Conservation (phyloP, 768 basidiomycete genomes). For the Auriscalpium vulgare region DNA sequence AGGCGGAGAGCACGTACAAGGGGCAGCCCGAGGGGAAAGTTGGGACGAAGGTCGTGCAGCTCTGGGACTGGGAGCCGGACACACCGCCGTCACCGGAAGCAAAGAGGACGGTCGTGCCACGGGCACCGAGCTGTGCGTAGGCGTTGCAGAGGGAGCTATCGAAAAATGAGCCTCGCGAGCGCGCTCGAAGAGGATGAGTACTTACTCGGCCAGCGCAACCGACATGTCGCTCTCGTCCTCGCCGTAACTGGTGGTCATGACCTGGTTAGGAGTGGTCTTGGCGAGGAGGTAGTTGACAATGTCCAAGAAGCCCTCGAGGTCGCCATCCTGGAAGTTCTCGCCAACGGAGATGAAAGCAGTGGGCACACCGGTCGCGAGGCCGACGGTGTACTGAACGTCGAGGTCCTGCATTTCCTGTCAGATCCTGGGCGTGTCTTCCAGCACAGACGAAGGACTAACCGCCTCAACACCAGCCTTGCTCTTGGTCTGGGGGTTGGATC, state of each 20-base stretch:
- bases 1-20: slow-evolving; percentile 17
- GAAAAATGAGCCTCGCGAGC: neutral
- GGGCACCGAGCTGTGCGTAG: slow-evolving; percentile 27
- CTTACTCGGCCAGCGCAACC: neutral
- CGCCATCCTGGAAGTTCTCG: slow-evolving; percentile 7
- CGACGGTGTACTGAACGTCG: slow-evolving; percentile 31
- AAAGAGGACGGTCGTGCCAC: slow-evolving; percentile 28
- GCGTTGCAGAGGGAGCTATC: slow-evolving; percentile 26
- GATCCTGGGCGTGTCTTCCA: neutral
- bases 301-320: slow-evolving; percentile 1
- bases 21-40: slow-evolving; percentile 30
- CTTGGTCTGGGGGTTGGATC: slow-evolving; percentile 16
- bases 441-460: neutral
- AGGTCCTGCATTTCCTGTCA: slow-evolving; percentile 20
- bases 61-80: slow-evolving; percentile 19
- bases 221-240: slow-evolving; percentile 6
- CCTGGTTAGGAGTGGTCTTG: slow-evolving; percentile 10
- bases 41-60: slow-evolving; percentile 25
- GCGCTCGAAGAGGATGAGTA: neutral
- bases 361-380: slow-evolving; percentile 21
- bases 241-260: slow-evolving; percentile 16
- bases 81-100: slow-evolving; percentile 32
- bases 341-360: slow-evolving; percentile 20
- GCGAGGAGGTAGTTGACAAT: slow-evolving; percentile 11
- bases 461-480: neutral